These are phyloP conservation scores for Suillus tomentosus DNA, from an alignment of 768 basidiomycete species.

Conservation along the genomic window DNA sequence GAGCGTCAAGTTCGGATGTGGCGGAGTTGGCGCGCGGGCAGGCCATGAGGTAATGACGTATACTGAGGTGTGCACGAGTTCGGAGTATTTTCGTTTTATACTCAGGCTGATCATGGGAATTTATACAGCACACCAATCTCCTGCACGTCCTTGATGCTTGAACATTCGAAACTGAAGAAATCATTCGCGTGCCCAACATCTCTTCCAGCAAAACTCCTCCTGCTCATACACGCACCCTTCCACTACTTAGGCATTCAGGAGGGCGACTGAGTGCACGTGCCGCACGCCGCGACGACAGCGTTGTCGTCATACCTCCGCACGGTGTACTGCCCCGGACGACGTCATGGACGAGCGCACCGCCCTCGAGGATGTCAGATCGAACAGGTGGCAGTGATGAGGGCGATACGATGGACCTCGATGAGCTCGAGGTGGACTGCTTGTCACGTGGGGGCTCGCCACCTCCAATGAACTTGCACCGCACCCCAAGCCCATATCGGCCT, in stretches of 20 bases:
- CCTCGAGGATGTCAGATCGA: conserved; percentile 21
- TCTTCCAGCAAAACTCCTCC: conserved; percentile 14
- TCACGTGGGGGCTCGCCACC: conserved; percentile 53
- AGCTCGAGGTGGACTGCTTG: conserved; percentile 53
- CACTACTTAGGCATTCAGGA: conserved; percentile 17
- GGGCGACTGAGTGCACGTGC: conserved; percentile 41
- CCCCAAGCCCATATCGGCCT: conserved; percentile 19
- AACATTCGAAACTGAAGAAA: conserved; percentile 79
- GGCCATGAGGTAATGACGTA: conserved; percentile 83
- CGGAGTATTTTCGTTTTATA: not conserved
- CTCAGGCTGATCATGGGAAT: conserved; percentile 15
- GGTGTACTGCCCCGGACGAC: conserved; percentile 23
- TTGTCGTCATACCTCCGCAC: conserved; percentile 6
- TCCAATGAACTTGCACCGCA: conserved; percentile 2
- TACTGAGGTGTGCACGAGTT: conserved; percentile 67
- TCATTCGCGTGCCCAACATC: conserved; percentile 41
- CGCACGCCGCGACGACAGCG: conserved; percentile 24
- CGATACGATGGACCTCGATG: conserved; percentile 52
- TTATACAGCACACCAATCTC: conserved; percentile 70
- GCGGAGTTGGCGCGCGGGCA: conserved; percentile 45
- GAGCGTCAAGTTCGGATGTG: conserved; percentile 81
- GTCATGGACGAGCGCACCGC: conserved; percentile 16
- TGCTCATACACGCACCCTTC: conserved; percentile 16
- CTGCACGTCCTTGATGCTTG: conserved; percentile 86
- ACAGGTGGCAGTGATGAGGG: conserved; percentile 36